Conservation (phyloP, 208 protist species). For the Tritrichomonas musculus region DNA sequence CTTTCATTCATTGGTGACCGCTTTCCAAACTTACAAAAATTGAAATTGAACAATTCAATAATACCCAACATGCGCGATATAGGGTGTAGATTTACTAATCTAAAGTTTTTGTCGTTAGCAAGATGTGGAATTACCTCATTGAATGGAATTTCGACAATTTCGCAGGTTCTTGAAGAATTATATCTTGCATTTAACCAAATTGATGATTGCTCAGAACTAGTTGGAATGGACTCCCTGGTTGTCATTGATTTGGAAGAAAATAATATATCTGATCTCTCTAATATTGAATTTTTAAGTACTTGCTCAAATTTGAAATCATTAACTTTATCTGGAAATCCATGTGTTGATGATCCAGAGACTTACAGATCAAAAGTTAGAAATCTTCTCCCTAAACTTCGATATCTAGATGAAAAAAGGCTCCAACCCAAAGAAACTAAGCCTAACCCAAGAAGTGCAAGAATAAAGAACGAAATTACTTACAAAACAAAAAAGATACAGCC, state of each 20-base stretch:
- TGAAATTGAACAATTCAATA: not conserved
- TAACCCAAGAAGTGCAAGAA: no score
- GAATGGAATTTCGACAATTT: not conserved
- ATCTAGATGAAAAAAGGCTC: not conserved
- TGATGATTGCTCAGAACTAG: not conserved
- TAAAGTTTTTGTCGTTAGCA: not conserved
- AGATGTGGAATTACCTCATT: not conserved
- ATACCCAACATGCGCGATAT: not conserved
- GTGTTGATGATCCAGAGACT: not conserved
- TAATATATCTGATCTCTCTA: not conserved
- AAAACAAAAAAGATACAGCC: no score
- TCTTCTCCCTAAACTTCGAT: not conserved
- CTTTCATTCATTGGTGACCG: not conserved
- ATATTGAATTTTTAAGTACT: not conserved
- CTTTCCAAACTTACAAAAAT: not conserved
- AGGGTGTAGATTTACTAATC: not conserved
- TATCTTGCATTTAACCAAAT: constrained; percentile 12
- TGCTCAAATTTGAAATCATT: not conserved
- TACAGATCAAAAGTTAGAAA: not conserved
- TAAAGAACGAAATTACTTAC: no score
- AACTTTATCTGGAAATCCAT: constrained; percentile 11
- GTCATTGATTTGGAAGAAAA: constrained; percentile 24
- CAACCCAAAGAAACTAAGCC: not conserved
- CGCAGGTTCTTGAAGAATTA: not conserved
- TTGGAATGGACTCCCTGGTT: not conserved